Evolutionary conservation across 2,329 filamentous ascomycete species (phyloP), one percentile per base, ranked within the genome.

Genomic region (Blastomyces parvus): DNA sequence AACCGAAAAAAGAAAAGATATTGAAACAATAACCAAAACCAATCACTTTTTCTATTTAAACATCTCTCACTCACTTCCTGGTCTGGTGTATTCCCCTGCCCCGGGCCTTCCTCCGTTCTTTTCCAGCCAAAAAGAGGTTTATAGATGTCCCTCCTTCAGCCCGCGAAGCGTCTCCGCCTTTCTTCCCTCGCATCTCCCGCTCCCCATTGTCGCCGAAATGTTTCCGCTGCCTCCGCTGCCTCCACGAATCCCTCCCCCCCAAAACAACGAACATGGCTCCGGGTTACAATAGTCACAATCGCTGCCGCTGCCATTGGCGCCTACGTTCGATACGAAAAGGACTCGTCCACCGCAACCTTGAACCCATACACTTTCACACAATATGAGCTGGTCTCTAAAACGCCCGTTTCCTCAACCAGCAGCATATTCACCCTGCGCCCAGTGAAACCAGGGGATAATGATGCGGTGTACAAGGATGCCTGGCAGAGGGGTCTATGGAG

Each of bases 401-500:
- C 78, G 44, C 74, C 73, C 1, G 74, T 80, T 6, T 80, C 79
- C 8, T 73, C 78, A n/a, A 79, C 77, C 5, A 77, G 77, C 63
- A 77, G 76, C 67, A 73, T 81, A 22, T 79, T 81, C 69, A 78
- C 74, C 17, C 69, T 81, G 14, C 72, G 73, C 40, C 76, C 77
- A 11, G 69, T 70, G 27, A 67, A 70, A 60, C 67, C 65, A 61
- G 66, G 38, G 60, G 48, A 50, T 25, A 77, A 75, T 53, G 69
- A 68, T 53, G 72, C 74, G 36, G 71, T 76, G 46, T 80, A 82
- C 63, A 70, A 74, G 4, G 68, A 76, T 13, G 80, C 80, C 30
- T 87, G 85, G 84, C 75, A 76, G 53, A 80, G 84, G 63, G 88
- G 89, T 4, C 82, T 95, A 52, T 96, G 91, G 88, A 91, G 88